These are phyloP conservation scores for Claviceps monticola DNA, from an alignment of 2,329 filamentous ascomycete species.

Conservation along the genomic window DNA sequence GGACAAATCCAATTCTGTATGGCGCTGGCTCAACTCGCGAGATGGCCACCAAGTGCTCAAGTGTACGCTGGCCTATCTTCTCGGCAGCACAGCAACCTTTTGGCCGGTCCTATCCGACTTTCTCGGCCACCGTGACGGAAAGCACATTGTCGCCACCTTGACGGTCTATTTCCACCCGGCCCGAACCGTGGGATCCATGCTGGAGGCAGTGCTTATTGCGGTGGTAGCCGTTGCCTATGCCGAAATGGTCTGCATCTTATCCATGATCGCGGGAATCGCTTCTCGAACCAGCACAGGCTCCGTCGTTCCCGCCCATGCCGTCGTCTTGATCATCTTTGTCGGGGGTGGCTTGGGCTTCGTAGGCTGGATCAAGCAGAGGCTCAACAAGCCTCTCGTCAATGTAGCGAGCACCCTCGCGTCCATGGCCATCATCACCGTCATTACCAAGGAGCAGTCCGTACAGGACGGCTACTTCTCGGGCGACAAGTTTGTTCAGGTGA, in stretches of 20 bases:
- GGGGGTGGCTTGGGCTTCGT: constrained; percentile 78
- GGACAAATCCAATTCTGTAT: constrained; percentile 26
- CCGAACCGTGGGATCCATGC: constrained; percentile 75
- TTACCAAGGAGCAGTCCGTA: constrained; percentile 84
- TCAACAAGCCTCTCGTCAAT: constrained; percentile 68
- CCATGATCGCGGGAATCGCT: constrained; percentile 78
- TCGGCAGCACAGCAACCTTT: constrained; percentile 80
- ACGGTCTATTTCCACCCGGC: constrained; percentile 93
- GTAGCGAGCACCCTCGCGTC: constrained; percentile 76
- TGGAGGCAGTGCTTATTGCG: constrained; percentile 68
- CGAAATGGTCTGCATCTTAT: constrained; percentile 57
- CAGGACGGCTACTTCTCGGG: constrained; percentile 71
- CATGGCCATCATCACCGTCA: constrained; percentile 74
- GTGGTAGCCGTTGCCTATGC: constrained; percentile 63
- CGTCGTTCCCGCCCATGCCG: constrained; percentile 57
- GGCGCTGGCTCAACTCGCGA: constrained; percentile 53
- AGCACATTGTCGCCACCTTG: constrained; percentile 85
- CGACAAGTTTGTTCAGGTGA: constrained; percentile 65
- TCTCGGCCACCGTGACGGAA: constrained; percentile 74
- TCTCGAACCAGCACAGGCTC: constrained; percentile 55
- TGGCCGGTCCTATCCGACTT: constrained; percentile 57
- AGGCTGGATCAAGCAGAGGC: constrained; percentile 72
- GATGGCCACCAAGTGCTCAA: constrained; percentile 73
- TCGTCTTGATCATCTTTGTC: constrained; percentile 73
- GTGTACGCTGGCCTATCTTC: constrained; percentile 76